Base-by-base conservation (phyloP, 2,329 filamentous ascomycete genomes). In the Alternaria triticimaculans region DNA sequence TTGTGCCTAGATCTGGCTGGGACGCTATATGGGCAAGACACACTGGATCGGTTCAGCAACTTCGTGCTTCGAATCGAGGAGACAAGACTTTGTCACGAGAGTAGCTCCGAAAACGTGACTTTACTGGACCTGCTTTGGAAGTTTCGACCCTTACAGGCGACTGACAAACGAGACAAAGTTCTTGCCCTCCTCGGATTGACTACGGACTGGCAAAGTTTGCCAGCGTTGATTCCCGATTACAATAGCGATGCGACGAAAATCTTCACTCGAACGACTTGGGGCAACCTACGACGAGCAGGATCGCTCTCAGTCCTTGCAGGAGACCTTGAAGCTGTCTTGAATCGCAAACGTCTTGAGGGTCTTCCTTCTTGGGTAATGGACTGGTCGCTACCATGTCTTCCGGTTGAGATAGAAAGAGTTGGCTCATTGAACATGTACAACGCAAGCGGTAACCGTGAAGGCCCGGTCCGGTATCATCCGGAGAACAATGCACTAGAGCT, bases 341-440 rank as follows among this genome's bases (percentile, higher is more conserved):
- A 61, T 37, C 68, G 69, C 4, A 66, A 68, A 55, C 55, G 68
- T 25, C 23, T 69, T 3, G 46, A 55, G 7, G 55, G 21, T n/a
- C 64, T 71, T 12, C 64, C 69, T 5, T 69, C 68, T 6, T 71
- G 68, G 68, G 68, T 67, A 7, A 71, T 72, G 61, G 70, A 72
- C 46, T 72, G 70, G 70, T 62, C 66, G 6, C 55, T 72, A 5
- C 68, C 68, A 14, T 72, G 68, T 26, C 62, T 69, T 3, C 61
- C 55, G 6, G 18, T 45, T 4, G 66, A 71, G 21, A 62, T 71
- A 12, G 64, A 66, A 51, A 60, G 70, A 60, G 63, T 72, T 7
- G 56, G 55, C 14, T 66, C 66, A 9, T 33, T 70, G 6, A 28
- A 50, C 5, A 60, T 71, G 46, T 72, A 72, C 46, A 56, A 68